Conservation (phyloP, 1,284 basidiomycete genomes). For the Testicularia cyperi region DNA sequence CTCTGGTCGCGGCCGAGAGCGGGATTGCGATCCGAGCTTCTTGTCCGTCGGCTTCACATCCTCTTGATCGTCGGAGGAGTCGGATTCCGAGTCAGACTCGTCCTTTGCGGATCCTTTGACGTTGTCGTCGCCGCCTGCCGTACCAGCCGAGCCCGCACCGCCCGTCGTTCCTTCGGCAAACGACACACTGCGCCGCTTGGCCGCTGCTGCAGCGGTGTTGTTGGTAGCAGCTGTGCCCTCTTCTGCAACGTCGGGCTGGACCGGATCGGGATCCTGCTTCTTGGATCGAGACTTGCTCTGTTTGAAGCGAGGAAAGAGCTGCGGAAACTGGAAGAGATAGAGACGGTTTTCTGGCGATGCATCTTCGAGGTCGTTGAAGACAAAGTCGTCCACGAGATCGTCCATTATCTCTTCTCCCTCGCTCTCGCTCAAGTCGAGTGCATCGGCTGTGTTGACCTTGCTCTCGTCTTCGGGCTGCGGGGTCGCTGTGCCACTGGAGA, state of each 20-base stretch:
- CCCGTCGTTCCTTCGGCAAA: slow-evolving; percentile 49
- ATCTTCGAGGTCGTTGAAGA: slow-evolving; percentile 21
- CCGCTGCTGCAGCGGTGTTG: background rate
- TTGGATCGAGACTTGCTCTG: background rate
- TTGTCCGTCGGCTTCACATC: slow-evolving; percentile 25
- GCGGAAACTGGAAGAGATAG: slow-evolving; percentile 89
- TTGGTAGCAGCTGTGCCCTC: too few relatives aligned
- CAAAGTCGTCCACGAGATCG: slow-evolving; percentile 79
- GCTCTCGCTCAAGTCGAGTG: slow-evolving; percentile 76
- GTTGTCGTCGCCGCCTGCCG: background rate
- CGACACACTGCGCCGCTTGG: slow-evolving; percentile 36
- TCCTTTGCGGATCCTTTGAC: slow-evolving; percentile 16
- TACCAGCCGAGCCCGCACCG: slow-evolving; percentile 20
- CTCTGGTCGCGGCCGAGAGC: slow-evolving; percentile 7
- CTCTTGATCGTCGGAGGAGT: slow-evolving; percentile 2
- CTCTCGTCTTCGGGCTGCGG: slow-evolving; percentile 44
- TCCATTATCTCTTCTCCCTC: slow-evolving; percentile 84
- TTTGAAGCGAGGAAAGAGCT: slow-evolving; percentile 77
- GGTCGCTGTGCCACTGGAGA: slow-evolving; percentile 19
- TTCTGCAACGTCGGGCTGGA: too few relatives aligned
- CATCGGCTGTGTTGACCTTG: slow-evolving; percentile 69
- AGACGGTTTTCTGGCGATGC: slow-evolving; percentile 66
- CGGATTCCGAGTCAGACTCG: background rate
- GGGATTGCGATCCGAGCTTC: slow-evolving; percentile 7
- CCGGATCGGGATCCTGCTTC: too few relatives aligned